A percentile compares a stretch with the other conserved stretches of the same genome.
phyloP scores from a whole-genome alignment of 1,139 yeast genomes.

The Lodderomyces jiufengensis region DNA sequence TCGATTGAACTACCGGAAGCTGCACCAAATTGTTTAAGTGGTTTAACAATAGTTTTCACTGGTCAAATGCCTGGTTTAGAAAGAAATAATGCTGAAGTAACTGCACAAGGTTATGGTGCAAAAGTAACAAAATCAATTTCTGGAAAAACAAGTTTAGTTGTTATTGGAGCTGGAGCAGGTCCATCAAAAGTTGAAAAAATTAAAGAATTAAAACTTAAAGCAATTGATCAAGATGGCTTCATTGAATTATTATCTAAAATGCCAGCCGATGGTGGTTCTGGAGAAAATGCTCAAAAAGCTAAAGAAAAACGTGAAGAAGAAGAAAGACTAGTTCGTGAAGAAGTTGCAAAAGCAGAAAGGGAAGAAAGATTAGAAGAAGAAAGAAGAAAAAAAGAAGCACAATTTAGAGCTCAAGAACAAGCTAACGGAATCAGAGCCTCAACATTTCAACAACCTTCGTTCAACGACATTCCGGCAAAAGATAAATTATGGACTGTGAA shows the following conservation, averaged over 20 bases:
- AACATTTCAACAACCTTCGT: not conserved
- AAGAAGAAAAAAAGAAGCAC: constrained; percentile 13
- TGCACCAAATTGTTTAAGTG: constrained; percentile 75
- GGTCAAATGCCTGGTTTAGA: constrained; percentile 81
- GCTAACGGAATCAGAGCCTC: too few species aligned
- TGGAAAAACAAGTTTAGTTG: constrained; percentile 82
- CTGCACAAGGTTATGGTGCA: constrained; percentile 91
- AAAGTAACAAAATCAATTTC: constrained; percentile 85
- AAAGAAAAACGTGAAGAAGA: constrained; percentile 65
- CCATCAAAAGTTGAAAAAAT: constrained; percentile 90
- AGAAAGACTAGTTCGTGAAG: constrained; percentile 53
- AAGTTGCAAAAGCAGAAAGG: constrained; percentile 27
- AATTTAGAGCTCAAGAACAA: constrained; percentile 1
- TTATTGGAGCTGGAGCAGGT: constrained; percentile 94
- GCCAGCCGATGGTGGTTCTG: constrained; percentile 93
- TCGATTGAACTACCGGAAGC: constrained; percentile 63
- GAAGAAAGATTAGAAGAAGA: constrained; percentile 16
- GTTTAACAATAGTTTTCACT: constrained; percentile 89
- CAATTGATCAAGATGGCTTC: constrained; percentile 86
- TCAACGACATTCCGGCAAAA: constrained; percentile 31
- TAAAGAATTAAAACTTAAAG: constrained; percentile 66
- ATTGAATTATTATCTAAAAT: constrained; percentile 64
- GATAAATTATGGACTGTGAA: constrained; percentile 88
- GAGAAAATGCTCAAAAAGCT: constrained; percentile 72
- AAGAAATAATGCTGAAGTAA: constrained; percentile 67